These are phyloP conservation scores for Magnolia sinica DNA, from an alignment of 164 flowering plant species.

Conservation along the genomic window DNA sequence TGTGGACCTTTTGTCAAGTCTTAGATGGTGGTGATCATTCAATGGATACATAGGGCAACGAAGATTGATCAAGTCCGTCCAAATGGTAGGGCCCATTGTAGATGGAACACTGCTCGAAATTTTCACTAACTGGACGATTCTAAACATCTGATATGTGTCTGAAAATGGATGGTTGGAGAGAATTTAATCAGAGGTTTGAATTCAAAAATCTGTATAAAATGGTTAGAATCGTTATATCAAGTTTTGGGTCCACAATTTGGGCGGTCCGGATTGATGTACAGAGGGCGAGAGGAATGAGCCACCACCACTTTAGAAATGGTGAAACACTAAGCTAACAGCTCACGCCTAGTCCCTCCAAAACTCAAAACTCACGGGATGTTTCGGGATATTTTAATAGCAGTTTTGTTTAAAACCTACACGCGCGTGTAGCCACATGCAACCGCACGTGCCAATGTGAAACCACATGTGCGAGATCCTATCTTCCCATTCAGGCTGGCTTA, in stretches of 20 bases:
- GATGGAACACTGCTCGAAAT: not conserved
- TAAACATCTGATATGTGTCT: not conserved
- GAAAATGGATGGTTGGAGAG: not conserved
- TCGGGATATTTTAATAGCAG: not conserved
- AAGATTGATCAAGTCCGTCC: not conserved
- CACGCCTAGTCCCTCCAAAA: slow-evolving; percentile 32
- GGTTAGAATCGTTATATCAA: not conserved
- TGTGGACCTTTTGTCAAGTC: not conserved
- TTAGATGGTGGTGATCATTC: not conserved
- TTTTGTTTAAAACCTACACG: too few relatives aligned
- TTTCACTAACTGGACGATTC: not conserved
- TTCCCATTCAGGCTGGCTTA: too few relatives aligned
- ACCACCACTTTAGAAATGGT: too few relatives aligned
- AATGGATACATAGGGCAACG: not conserved
- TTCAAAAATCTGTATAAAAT: not conserved
- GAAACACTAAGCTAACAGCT: too few relatives aligned
- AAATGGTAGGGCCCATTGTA: not conserved
- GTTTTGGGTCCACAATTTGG: too few relatives aligned
- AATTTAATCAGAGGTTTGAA: not conserved
- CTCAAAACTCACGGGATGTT: slow-evolving; percentile 32
- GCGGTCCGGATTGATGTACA: too few relatives aligned
- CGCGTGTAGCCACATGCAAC: too few relatives aligned
- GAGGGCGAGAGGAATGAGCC: too few relatives aligned
- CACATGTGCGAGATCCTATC: too few relatives aligned
- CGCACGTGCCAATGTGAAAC: too few relatives aligned